phyloP scores from a whole-genome alignment of 768 basidiomycete genomes.

The Holtermanniella nyarrowii region DNA sequence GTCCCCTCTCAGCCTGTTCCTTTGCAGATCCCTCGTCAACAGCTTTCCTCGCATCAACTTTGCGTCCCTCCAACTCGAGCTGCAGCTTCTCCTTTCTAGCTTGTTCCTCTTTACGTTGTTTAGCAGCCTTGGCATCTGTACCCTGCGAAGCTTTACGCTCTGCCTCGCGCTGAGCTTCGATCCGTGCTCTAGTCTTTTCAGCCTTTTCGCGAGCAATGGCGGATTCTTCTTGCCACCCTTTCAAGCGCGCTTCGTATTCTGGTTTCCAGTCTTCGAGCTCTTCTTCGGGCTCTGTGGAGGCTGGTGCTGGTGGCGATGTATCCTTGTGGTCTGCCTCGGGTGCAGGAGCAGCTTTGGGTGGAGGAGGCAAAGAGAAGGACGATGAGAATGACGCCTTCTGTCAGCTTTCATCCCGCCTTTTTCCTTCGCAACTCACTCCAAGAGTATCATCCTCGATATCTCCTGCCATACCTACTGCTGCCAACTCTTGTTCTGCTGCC shows the following conservation, averaged over 20 bases:
- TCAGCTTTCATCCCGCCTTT: constrained; percentile 48
- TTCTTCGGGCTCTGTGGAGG: constrained; percentile 7
- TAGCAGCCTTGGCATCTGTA: constrained; percentile 6
- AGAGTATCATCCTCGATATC: constrained; percentile 45
- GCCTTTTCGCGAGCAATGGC: constrained; percentile 31
- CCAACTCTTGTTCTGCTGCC: constrained; percentile 24
- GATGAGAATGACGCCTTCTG: constrained; percentile 23
- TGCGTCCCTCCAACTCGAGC: constrained; percentile 8
- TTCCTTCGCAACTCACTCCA: constrained; percentile 40
- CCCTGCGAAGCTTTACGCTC: constrained; percentile 8
- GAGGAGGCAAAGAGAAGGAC: constrained; percentile 37
- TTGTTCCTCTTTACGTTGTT: constrained; percentile 5
- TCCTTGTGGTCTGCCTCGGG: constrained; percentile 9
- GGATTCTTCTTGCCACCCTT: constrained; percentile 26
- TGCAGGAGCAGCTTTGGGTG: constrained; percentile 4
- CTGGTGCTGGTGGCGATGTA: constrained; percentile 42
- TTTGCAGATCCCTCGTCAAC: constrained; percentile 16
- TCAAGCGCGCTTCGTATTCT: constrained; percentile 21
- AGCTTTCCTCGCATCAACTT: constrained; percentile 10
- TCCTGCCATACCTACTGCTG: constrained; percentile 14
- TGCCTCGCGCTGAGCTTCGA: constrained; percentile 24
- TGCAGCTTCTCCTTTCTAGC: constrained; percentile 15
- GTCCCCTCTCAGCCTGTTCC: constrained; percentile 16
- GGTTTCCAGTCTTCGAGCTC: constrained; percentile 28
- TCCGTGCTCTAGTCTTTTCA: constrained; percentile 17